Base-by-base conservation (phyloP, 1,284 basidiomycete species). In the Tausonia pullulans region DNA sequence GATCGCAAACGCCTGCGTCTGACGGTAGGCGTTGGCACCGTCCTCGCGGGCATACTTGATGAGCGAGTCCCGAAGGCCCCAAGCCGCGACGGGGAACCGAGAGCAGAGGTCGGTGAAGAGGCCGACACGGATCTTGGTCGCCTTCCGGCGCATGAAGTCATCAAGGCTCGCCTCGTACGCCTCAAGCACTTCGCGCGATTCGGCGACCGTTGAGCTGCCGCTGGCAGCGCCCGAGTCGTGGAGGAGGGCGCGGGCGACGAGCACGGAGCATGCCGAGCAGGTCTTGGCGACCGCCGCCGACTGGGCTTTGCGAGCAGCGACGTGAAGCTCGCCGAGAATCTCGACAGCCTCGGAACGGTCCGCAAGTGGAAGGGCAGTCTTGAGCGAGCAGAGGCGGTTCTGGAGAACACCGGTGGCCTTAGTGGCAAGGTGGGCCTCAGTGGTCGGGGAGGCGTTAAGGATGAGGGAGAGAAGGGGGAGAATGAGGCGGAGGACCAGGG, bases 51-150 rank as follows among this genome's bases (percentile, higher is more conserved):
- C 70, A 61, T 76, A 77, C 9, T 80, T 79, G 53, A 88, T 70
- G 16, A 93, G 74, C 67, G 83, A 80, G 13, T 79, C 74, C 11
- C 84, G 83, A 45, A 91, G 75, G 51, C 69, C 74, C 88, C 91
- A 94, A 7, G 83, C 88, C 5, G 80, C 76, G 7, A 75, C 67
- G 0, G 89, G 84, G 76, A 84, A 83, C 51, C 88, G 84, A 44
- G 81, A 81, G 64, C 89, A 79, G 70, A 89, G 88, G 61, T 92
- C 88, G 63, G 84, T 80, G 75, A 98, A 84, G 78, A 96, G 93
- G 50, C 77, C 76, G 1, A 82, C 76, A 69, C 87, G 87, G 57
- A 96, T 79, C 48, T 82, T 79, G 4, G 89, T 92, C 54, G 84
- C 82, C 76, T 95, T 96, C 66, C 89, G 83, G 8, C 83, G 83